Conservation (phyloP, 2,329 filamentous ascomycete genomes). For the Cytospora leucostoma region DNA sequence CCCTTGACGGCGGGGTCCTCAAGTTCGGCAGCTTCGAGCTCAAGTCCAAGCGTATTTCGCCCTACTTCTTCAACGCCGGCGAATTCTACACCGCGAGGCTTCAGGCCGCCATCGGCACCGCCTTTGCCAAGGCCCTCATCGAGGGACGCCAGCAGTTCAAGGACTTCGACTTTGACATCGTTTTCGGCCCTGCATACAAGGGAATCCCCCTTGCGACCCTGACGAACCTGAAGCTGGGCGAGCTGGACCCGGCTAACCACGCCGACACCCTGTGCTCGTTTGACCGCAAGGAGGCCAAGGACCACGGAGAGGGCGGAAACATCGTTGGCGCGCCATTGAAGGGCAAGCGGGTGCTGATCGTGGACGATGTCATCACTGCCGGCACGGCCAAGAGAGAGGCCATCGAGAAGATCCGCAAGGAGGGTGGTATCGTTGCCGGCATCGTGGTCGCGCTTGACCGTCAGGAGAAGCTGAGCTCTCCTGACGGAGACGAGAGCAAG, state of each 20-base stretch:
- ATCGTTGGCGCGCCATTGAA: constrained; percentile 86
- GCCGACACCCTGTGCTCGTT: constrained; percentile 79
- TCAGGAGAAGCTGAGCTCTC: constrained; percentile 74
- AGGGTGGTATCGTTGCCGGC: constrained; percentile 82
- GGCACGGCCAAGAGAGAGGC: constrained; percentile 93
- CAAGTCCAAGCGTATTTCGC: constrained; percentile 88
- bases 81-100: constrained; percentile 82
- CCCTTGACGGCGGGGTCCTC: constrained; percentile 68
- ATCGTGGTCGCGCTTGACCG: constrained; percentile 89
- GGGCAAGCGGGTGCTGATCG: constrained; percentile 83
- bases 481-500: constrained; percentile 66
- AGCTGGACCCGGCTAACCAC: constrained; percentile 67
- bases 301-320: constrained; percentile 90
- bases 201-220: constrained; percentile 87
- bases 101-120: constrained; percentile 73
- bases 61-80: constrained; percentile 98
- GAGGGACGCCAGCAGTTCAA: constrained; percentile 43
- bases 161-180: constrained; percentile 69
- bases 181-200: constrained; percentile 96
- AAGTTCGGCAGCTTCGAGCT: constrained; percentile 84
- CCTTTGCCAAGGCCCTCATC: constrained; percentile 72
- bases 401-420: constrained; percentile 81
- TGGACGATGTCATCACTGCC: constrained; percentile 96
- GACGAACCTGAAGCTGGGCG: constrained; percentile 73
- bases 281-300: constrained; percentile 95